Evolutionary conservation across 2,329 filamentous ascomycete genomes (phyloP), one percentile per base, ranked within the genome.

Genomic region (Didymella arachidicola): DNA sequence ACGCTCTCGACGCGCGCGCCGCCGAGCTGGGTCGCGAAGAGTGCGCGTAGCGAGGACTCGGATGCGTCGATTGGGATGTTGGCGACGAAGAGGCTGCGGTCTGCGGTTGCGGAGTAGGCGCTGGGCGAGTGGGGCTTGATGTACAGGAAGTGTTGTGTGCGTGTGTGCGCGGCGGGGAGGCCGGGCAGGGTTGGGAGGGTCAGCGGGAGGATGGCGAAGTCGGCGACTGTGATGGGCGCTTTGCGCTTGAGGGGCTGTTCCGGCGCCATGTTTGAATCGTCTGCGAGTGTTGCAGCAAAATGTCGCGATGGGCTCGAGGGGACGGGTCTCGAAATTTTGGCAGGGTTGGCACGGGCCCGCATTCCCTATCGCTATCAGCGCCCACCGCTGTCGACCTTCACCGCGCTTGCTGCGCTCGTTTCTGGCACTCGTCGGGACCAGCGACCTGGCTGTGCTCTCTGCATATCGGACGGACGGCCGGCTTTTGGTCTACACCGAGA

Each of bases 21-120:
- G 8, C 91, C 90, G 0, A 97, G 83, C 16, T 96, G 85, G 0
- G 84, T 81, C 0, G 86, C 80, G 67, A 98, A 96, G 0, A 98
- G 80, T 41, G 87, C 83, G 43, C 92, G 88, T 41, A 98, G 83
- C 69, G 93, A 91, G 1, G 82, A 77, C 56, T 92, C 88, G 4
- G 92, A 96, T 59, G 92, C 89, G 73, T 97, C 93, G 62, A 89
- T 83, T 7, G 95, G 95, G 0, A 96, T 80, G 71, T 99, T 98
- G 63, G 93, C 90, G n/a, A 96, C 75, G 78, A 97, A 99, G 18
- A 99, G 83, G 61, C 91, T 93, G 67, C 93, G 88, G 76, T 90
- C 85, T 53, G 85, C 82, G 7, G 89, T 90, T 14, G 91, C 87
- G 11, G 70, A 72, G 25, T 73, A 63, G 19, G 67, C 84, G 78